phyloP scores from a whole-genome alignment of 768 basidiomycete genomes.

The Pisolithus sp. region DNA sequence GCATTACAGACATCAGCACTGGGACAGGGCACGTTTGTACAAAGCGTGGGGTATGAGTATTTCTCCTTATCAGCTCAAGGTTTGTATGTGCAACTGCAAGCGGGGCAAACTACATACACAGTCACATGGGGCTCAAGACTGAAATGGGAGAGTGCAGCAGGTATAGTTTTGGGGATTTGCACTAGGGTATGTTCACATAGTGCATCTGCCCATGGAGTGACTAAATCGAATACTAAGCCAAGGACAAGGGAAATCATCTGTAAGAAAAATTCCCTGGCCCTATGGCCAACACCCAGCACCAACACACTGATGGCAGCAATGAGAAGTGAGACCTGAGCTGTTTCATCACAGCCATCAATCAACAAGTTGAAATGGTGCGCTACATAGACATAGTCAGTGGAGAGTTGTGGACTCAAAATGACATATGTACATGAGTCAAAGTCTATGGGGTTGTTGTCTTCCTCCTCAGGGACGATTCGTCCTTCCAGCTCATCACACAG shows the following conservation, averaged over 20 bases:
- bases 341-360: constrained; percentile 4
- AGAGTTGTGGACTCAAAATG: neutral
- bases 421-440: neutral
- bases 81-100: constrained; percentile 10
- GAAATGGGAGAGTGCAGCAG: constrained; percentile 4
- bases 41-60: too few relatives aligned
- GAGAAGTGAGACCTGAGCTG: constrained; percentile 16
- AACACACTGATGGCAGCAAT: constrained; percentile 13
- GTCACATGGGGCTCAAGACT: constrained; percentile 11
- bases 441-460: neutral
- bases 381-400: neutral
- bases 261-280: constrained; percentile 13
- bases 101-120: constrained; percentile 11
- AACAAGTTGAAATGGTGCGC: constrained; percentile 3
- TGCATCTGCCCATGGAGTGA: neutral
- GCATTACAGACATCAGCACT: too few relatives aligned
- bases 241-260: constrained; percentile 10
- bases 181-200: neutral
- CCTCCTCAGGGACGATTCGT: neutral
- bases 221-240: neutral
- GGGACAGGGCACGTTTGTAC: too few relatives aligned
- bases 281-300: constrained; percentile 10
- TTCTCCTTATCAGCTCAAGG: neutral
- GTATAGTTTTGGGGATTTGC: neutral
- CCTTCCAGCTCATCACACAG: neutral